A percentile compares a stretch with the other conserved stretches of the same genome.
Evolutionary conservation across 2,329 filamentous ascomycete species (phyloP).

Genomic region (Juglanconis sp.): DNA sequence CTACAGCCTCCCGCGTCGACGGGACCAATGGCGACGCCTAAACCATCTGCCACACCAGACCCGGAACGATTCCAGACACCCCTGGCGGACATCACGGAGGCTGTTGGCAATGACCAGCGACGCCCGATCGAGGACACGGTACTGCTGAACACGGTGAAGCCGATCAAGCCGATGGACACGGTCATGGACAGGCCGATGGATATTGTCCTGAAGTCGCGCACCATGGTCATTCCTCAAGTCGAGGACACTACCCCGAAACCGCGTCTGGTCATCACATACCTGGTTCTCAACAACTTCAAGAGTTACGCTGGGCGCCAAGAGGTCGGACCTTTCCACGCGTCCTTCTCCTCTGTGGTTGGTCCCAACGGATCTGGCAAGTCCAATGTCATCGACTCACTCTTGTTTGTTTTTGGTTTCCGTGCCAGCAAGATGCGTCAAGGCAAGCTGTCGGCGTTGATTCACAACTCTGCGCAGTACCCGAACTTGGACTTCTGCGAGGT

Average conservation of each 20-base stretch:
- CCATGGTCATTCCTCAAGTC: slow-evolving; percentile 62
- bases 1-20: slow-evolving; percentile 30
- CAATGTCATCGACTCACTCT: slow-evolving; percentile 94
- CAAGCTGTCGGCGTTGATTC: slow-evolving; percentile 95
- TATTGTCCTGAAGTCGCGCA: slow-evolving; percentile 83
- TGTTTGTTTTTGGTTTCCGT: slow-evolving; percentile 98
- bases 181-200: slow-evolving; percentile 88
- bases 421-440: slow-evolving; percentile 99
- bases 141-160: slow-evolving; percentile 54
- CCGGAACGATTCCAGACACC: slow-evolving; percentile 55
- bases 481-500: slow-evolving; percentile 91
- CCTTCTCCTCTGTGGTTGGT: slow-evolving; percentile 95
- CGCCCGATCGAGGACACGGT: slow-evolving; percentile 44
- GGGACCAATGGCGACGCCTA: slow-evolving; percentile 40
- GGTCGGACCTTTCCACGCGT: slow-evolving; percentile 93
- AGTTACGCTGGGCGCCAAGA: slow-evolving; percentile 95
- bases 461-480: slow-evolving; percentile 87
- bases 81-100: slow-evolving; percentile 70
- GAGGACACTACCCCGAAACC: slow-evolving; percentile 76
- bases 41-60: slow-evolving; percentile 56
- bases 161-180: slow-evolving; percentile 73
- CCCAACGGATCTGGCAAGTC: slow-evolving; percentile 98
- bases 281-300: slow-evolving; percentile 96
- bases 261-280: slow-evolving; percentile 87
- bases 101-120: slow-evolving; percentile 60